phyloP scores from a whole-genome alignment of 164 flowering plant species.

The Stephania yunnanensis region DNA sequence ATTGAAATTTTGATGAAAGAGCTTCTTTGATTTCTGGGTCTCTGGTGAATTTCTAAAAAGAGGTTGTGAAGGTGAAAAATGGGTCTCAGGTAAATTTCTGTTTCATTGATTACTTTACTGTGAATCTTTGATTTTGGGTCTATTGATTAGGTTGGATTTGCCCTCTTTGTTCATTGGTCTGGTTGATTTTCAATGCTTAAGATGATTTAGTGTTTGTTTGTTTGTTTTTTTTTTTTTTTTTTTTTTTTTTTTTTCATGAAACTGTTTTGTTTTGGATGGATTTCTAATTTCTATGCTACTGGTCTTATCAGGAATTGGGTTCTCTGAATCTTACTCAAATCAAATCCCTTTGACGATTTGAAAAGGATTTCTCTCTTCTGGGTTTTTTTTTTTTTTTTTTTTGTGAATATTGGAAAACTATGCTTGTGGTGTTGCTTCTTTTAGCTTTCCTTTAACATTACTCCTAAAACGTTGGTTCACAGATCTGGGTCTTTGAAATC shows the following conservation, averaged over 20 bases:
- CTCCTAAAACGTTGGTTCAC: neutral
- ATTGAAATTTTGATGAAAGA: conserved; percentile 14
- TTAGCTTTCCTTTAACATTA: neutral
- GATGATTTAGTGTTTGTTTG: neutral
- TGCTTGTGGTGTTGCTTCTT: too few species aligned
- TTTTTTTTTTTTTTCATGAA: neutral
- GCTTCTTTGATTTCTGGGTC: conserved; percentile 17
- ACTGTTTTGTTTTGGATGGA: neutral
- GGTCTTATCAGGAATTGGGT: neutral
- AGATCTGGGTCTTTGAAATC: neutral
- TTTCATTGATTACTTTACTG: neutral
- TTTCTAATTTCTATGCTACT: neutral
- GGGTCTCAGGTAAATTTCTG: conserved; percentile 59
- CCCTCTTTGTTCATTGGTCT: neutral
- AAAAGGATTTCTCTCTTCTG: neutral
- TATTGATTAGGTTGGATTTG: neutral
- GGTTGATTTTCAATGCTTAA: neutral
- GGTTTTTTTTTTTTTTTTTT: too few species aligned
- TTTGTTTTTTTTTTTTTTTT: too few species aligned
- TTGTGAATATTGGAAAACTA: too few species aligned
- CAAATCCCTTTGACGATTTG: neutral
- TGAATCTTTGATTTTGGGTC: neutral
- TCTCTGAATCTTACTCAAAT: neutral
- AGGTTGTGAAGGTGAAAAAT: conserved; percentile 46
- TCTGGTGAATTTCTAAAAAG: conserved; percentile 33